phyloP scores from a whole-genome alignment of 768 basidiomycete genomes.

The Russula vinacea region DNA sequence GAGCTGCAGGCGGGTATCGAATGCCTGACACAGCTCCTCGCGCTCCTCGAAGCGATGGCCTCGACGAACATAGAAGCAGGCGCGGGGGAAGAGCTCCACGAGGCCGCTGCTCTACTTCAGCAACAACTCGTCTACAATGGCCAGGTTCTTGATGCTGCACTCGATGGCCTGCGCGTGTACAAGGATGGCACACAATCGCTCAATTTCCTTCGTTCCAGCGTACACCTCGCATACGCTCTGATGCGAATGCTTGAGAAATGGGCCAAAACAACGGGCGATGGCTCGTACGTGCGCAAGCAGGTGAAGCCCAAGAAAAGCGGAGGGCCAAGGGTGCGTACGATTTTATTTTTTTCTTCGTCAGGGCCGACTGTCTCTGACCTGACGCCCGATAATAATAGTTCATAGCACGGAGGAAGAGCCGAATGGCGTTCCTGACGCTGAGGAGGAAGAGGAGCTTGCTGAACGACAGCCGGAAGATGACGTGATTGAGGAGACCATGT shows the following conservation, averaged over 20 bases:
- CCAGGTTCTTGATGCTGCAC: conserved; percentile 84
- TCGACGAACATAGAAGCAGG: conserved; percentile 47
- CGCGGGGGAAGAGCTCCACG: conserved; percentile 42
- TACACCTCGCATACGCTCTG: conserved; percentile 82
- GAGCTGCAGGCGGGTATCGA: conserved; percentile 93
- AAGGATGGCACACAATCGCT: conserved; percentile 74
- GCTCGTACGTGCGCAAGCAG: conserved; percentile 68
- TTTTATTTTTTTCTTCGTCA: neutral
- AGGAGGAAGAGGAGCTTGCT: conserved; percentile 59
- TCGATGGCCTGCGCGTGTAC: conserved; percentile 74
- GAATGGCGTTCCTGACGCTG: conserved; percentile 57
- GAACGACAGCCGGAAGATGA: conserved; percentile 46
- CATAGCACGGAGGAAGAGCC: conserved; percentile 38
- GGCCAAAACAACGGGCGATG: conserved; percentile 61
- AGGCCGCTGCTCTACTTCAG: conserved; percentile 78
- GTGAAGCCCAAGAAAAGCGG: conserved; percentile 52
- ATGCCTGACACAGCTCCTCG: conserved; percentile 87
- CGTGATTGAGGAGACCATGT: conserved; percentile 76
- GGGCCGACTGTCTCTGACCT: neutral
- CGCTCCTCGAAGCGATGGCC: conserved; percentile 84
- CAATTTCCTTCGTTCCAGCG: conserved; percentile 82
- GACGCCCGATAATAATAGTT: conserved; percentile 2
- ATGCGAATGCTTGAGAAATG: conserved; percentile 87
- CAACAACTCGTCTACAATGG: conserved; percentile 94
- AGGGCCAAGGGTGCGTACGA: conserved; percentile 34